Evolutionary conservation across 306 rosid species (phyloP).

Genomic region (Cyclanthera cordifolia): DNA sequence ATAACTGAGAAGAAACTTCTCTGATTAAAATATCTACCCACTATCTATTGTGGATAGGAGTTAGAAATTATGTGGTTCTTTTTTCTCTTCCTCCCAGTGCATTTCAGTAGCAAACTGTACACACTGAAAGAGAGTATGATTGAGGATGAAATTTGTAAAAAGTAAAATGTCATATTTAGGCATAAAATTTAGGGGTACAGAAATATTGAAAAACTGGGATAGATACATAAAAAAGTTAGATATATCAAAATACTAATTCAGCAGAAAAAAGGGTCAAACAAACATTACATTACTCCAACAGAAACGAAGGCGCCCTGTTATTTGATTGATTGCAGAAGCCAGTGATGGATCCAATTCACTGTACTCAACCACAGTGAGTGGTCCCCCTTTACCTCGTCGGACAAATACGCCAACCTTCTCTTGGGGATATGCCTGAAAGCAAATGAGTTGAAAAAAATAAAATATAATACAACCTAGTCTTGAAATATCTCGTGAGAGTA

Average conservation of each 20-base stretch:
- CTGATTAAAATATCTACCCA: not conserved
- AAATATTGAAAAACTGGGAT: not conserved
- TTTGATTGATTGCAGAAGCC: slow-evolving; percentile 83
- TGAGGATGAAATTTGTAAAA: not conserved
- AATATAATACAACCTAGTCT: not conserved
- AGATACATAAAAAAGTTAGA: not conserved
- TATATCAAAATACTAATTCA: slow-evolving; percentile 9
- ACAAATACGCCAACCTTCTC: slow-evolving; percentile 98
- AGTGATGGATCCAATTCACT: slow-evolving; percentile 69
- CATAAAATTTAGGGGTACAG: too few relatives aligned
- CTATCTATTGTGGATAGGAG: not conserved
- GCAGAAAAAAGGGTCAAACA: slow-evolving; percentile 15
- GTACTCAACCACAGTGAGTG: slow-evolving; percentile 90
- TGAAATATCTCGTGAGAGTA: not conserved
- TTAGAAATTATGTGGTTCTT: not conserved
- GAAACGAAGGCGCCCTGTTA: slow-evolving; percentile 89
- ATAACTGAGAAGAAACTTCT: not conserved
- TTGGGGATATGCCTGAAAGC: slow-evolving; percentile 86
- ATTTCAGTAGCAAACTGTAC: not conserved
- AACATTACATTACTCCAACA: slow-evolving; percentile 96
- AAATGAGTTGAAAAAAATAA: slow-evolving; percentile 4
- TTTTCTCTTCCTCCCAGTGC: not conserved
- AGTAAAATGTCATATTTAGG: not conserved
- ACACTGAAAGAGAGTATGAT: not conserved
- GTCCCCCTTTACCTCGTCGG: slow-evolving; percentile 93